phyloP scores from a whole-genome alignment of 495 filamentous ascomycete species.

The Penicilliopsis zonata region DNA sequence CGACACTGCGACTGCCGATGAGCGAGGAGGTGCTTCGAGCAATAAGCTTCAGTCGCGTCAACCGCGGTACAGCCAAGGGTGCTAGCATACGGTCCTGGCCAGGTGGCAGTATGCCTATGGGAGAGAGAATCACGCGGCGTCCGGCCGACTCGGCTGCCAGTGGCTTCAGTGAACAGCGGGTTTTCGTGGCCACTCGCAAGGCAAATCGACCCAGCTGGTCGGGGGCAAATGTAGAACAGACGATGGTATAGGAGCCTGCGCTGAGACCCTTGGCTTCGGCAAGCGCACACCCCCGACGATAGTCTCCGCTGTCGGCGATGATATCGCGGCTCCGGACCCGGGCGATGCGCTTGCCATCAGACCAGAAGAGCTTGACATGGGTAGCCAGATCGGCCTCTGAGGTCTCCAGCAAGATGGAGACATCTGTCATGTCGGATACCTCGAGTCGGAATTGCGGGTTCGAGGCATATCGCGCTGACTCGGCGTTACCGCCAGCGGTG shows the following conservation, averaged over 20 bases:
- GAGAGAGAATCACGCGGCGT: slow-evolving; percentile 40
- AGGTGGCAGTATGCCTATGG: slow-evolving; percentile 36
- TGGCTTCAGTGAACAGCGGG: slow-evolving; percentile 35
- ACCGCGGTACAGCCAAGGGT: slow-evolving; percentile 32
- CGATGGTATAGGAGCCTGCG: slow-evolving; percentile 68
- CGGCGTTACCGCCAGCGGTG: slow-evolving; percentile 76
- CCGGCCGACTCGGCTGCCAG: slow-evolving; percentile 60
- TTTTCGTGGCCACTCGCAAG: slow-evolving; percentile 54
- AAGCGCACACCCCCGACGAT: slow-evolving; percentile 65
- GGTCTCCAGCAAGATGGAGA: slow-evolving; percentile 64
- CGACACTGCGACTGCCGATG: slow-evolving; percentile 22
- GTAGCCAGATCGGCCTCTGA: slow-evolving; percentile 59
- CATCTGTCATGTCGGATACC: slow-evolving; percentile 39
- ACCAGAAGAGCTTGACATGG: slow-evolving; percentile 71
- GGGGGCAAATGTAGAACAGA: slow-evolving; percentile 78
- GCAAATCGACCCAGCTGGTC: slow-evolving; percentile 64
- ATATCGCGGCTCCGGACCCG: slow-evolving; percentile 64
- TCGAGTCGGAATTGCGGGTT: slow-evolving; percentile 79
- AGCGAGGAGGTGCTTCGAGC: slow-evolving; percentile 27
- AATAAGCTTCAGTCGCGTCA: slow-evolving; percentile 48
- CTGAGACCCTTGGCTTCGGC: slow-evolving; percentile 45
- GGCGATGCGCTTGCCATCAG: slow-evolving; percentile 55
- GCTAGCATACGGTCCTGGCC: slow-evolving; percentile 41
- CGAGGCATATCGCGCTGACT: slow-evolving; percentile 56
- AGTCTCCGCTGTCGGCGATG: slow-evolving; percentile 68